phyloP scores from a whole-genome alignment of 352 stramenopile species.

The Saprolegnia diclina region DNA sequence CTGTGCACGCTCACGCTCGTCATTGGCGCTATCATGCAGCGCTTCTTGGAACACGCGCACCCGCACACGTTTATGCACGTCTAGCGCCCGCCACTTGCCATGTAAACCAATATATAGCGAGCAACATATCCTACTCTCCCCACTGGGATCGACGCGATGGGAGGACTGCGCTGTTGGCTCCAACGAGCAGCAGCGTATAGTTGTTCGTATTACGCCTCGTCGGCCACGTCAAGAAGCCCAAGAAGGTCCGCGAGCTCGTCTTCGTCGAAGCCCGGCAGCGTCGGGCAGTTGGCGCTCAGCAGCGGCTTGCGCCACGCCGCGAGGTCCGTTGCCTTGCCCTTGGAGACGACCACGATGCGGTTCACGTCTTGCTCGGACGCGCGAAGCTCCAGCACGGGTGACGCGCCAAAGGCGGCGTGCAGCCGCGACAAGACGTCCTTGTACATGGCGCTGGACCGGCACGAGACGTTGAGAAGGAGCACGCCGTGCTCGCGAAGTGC shows the following conservation, averaged over 20 bases:
- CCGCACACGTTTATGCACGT: constrained; percentile 23
- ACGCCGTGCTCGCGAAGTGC: constrained; percentile 39
- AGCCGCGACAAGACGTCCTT: constrained; percentile 47
- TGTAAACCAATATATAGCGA: neutral
- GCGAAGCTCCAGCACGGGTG: constrained; percentile 19
- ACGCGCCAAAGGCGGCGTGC: constrained; percentile 33
- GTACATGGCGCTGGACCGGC: constrained; percentile 38
- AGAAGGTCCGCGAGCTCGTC: constrained; percentile 23
- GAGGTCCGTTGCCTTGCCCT: constrained; percentile 27
- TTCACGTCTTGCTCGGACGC: constrained; percentile 49
- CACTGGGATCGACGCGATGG: neutral
- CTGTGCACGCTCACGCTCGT: constrained; percentile 50
- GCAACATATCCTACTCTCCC: neutral
- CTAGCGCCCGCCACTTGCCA: constrained; percentile 19
- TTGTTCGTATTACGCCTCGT: constrained; percentile 11
- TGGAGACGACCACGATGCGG: constrained; percentile 51
- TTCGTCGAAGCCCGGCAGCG: constrained; percentile 14
- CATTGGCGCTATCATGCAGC: constrained; percentile 48
- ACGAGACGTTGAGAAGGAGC: constrained; percentile 64
- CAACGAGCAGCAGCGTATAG: neutral
- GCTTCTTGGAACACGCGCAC: constrained; percentile 43
- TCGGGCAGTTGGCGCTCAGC: neutral
- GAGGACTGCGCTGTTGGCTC: neutral
- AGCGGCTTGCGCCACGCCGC: constrained; percentile 17
- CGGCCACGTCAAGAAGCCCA: constrained; percentile 17